These are phyloP conservation scores for Hyaloscypha bicolor DNA, from an alignment of 495 filamentous ascomycete genomes.

Conservation along the genomic window DNA sequence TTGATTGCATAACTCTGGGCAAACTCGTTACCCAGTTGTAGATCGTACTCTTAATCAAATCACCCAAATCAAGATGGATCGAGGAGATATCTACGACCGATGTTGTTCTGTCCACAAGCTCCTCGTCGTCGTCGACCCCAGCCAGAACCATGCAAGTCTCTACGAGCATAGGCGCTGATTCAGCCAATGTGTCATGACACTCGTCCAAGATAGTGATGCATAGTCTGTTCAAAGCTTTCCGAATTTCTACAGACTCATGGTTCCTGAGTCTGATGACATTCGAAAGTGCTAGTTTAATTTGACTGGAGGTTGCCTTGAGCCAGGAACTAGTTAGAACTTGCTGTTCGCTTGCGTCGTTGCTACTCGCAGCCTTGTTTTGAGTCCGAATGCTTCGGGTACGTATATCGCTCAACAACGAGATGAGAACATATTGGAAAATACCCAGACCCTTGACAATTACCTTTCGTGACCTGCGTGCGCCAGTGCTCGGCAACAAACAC, in stretches of 20 bases:
- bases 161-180: constrained; percentile 69
- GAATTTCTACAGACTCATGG: constrained; percentile 73
- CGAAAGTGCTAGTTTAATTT: constrained; percentile 83
- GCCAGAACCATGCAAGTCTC: constrained; percentile 81
- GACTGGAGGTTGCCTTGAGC: constrained; percentile 77
- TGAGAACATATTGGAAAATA: constrained; percentile 60
- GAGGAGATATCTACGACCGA: constrained; percentile 61
- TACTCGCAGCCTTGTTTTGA: constrained; percentile 22
- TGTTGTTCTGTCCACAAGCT: constrained; percentile 38
- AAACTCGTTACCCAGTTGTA: constrained; percentile 82
- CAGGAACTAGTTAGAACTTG: constrained; percentile 60
- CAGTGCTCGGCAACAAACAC: constrained; percentile 67
- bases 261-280: constrained; percentile 77
- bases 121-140: constrained; percentile 49
- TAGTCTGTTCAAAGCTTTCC: constrained; percentile 63
- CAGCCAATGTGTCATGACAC: constrained; percentile 71
- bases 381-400: constrained; percentile 45
- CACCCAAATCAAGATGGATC: constrained; percentile 64
- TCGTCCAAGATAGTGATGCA: constrained; percentile 75
- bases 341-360: constrained; percentile 8
- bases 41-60: constrained; percentile 69
- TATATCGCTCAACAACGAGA: constrained; percentile 66
- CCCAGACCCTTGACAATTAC: constrained; percentile 64
- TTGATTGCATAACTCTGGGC: constrained; percentile 80
- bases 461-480: constrained; percentile 62